Conservation (phyloP, 805 yeast species). For the Starmera pachycereana region DNA sequence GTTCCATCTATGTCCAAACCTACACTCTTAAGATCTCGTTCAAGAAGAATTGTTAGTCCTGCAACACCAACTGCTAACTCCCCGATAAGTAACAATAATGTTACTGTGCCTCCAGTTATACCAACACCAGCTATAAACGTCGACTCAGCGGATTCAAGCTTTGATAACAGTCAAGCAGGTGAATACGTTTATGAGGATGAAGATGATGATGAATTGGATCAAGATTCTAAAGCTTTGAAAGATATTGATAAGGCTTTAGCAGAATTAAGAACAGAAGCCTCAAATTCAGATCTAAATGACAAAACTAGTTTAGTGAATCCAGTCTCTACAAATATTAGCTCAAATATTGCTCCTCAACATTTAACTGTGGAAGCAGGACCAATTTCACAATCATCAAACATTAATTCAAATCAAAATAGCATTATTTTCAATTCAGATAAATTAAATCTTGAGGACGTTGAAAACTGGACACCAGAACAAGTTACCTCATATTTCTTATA, state of each 20-base stretch:
- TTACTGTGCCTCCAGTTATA: not conserved
- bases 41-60: conserved; percentile 37
- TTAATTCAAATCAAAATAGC: not conserved
- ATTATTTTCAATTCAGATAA: conserved; percentile 2
- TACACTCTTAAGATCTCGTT: conserved; percentile 43
- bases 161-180: too few species aligned
- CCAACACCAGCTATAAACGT: too few species aligned
- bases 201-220: conserved; percentile 15
- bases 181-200: not conserved
- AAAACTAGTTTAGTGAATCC: too few species aligned
- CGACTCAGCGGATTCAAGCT: too few species aligned
- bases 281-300: conserved; percentile 2
- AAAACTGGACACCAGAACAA: conserved; percentile 76
- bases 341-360: too few species aligned
- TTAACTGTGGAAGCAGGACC: too few species aligned
- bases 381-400: too few species aligned
- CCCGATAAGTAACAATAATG: conserved; percentile 7
- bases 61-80: conserved; percentile 9
- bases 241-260: conserved; percentile 68
- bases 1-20: conserved; percentile 29
- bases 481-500: conserved; percentile 69
- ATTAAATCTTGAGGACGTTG: conserved; percentile 39
- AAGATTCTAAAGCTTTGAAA: conserved; percentile 45
- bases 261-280: conserved; percentile 37
- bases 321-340: too few species aligned